Base-by-base conservation (phyloP, 2,329 filamentous ascomycete species). In the Ceratocystis ficicola region DNA sequence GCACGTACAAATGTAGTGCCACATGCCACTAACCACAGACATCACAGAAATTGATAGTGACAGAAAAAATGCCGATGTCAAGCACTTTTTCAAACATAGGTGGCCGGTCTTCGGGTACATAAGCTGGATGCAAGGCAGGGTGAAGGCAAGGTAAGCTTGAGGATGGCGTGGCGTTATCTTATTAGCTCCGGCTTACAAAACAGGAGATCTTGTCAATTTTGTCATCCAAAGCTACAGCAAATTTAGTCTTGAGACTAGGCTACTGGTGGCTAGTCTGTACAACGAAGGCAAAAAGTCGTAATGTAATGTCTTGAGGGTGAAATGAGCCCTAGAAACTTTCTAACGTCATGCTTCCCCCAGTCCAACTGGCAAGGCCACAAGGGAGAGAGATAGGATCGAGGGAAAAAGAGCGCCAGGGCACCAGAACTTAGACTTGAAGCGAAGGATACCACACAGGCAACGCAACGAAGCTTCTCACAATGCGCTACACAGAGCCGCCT, bases 281-380 rank as follows among this genome's bases (percentile, higher is more conserved):
- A 30, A 59, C 55, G 55, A 59, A 59, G 55, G 30, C 55, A 59
- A 59, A 32, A 59, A 36, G 55, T 59, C 28, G 15, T 17, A 36
- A 30, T 7, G 12, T 15, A 32, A 32, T 8, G 55, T n/a, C 30
- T 59, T 15, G 20, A 59, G 25, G 17, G 55, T 59, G 25, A 30
- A n/a, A 59, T 59, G 55, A 36, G 20, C 55, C 28, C 28, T 59
- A 28, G 7, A 36, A n/a, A 8, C 1, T 25, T 52, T 52, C 28
- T 15, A 20, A 59, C 28, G 28, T 59, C 30, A 20, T 20, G 28
- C 22, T n/a, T 17, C 12, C 30, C 25, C 32, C 52, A 20, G 7
- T 8, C 55, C 30, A 52, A 25, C 48, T 28, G 22, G 15, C 22
- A 28, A 50, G 46, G 20, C 7, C 25, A 17, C n/a, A 22, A 52